These are phyloP conservation scores for Blastobotrys muscicola DNA, from an alignment of 805 yeast species.

Conservation along the genomic window DNA sequence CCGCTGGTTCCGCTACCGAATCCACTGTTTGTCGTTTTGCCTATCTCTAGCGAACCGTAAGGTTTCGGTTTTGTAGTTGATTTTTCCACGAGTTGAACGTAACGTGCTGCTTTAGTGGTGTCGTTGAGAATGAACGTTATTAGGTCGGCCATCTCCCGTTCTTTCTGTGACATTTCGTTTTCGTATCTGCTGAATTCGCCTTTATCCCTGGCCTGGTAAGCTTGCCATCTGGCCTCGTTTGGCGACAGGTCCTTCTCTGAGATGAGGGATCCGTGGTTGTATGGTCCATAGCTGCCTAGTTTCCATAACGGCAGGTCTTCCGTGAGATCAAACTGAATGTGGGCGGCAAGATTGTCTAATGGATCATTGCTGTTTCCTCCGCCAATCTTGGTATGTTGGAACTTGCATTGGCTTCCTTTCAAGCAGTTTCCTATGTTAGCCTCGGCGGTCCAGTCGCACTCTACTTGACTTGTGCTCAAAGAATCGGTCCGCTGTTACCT, in stretches of 20 bases:
- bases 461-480: too few species aligned
- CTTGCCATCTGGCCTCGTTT: slow-evolving; percentile 15
- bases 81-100: slow-evolving; percentile 39
- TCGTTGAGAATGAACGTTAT: slow-evolving; percentile 31
- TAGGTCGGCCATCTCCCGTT: slow-evolving; percentile 31
- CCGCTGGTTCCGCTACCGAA: slow-evolving; percentile 2
- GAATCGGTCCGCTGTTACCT: too few species aligned
- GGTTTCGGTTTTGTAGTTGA: slow-evolving; percentile 7
- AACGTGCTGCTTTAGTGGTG: slow-evolving; percentile 45
- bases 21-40: neutral
- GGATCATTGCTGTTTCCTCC: slow-evolving; percentile 1
- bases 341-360: slow-evolving; percentile 1
- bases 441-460: too few species aligned
- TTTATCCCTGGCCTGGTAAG: slow-evolving; percentile 8
- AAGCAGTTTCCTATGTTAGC: slow-evolving; percentile 7
- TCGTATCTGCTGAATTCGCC: neutral
- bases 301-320: slow-evolving; percentile 8
- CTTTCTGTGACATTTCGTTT: too few species aligned
- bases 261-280: slow-evolving; percentile 8
- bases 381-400: slow-evolving; percentile 7
- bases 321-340: slow-evolving; percentile 6
- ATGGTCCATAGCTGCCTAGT: slow-evolving; percentile 8
- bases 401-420: slow-evolving; percentile 11
- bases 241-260: slow-evolving; percentile 12
- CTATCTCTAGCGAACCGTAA: slow-evolving; percentile 5